A percentile compares a stretch with the other conserved stretches of the same genome.
Conservation (phyloP, 352 stramenopile species). For the Globisporangium yorkense region DNA sequence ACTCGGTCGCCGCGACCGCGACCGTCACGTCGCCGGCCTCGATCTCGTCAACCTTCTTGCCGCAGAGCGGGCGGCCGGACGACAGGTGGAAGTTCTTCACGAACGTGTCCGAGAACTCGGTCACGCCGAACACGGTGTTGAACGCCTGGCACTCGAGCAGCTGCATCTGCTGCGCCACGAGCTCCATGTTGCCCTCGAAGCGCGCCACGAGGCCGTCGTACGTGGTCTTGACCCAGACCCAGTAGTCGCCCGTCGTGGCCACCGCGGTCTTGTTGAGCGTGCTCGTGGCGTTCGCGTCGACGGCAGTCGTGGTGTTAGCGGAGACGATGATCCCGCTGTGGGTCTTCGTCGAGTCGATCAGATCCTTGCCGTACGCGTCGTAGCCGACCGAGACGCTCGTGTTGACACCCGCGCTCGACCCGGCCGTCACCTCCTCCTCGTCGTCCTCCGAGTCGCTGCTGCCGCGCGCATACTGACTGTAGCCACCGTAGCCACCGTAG, state of each 20-base stretch:
- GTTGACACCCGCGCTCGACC: conserved; percentile 21
- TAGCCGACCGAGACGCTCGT: conserved; percentile 30
- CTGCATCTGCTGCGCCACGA: conserved; percentile 56
- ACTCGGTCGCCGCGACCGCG: conserved; percentile 32
- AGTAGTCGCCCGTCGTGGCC: conserved; percentile 53
- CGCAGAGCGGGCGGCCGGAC: conserved; percentile 35
- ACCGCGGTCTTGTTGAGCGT: conserved; percentile 27
- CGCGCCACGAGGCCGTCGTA: conserved; percentile 50
- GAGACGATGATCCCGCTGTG: conserved; percentile 41
- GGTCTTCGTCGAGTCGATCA: conserved; percentile 30
- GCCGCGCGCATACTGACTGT: not conserved
- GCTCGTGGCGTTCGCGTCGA: conserved; percentile 34
- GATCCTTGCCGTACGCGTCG: conserved; percentile 21
- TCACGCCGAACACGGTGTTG: conserved; percentile 39
- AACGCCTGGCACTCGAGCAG: conserved; percentile 61
- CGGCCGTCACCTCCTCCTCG: conserved; percentile 13
- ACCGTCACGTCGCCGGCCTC: conserved; percentile 35
- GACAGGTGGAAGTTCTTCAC: conserved; percentile 52
- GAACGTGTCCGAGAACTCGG: conserved; percentile 40
- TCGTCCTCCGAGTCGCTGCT: conserved; percentile 13
- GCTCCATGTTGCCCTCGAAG: conserved; percentile 53
- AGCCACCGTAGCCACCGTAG: not conserved
- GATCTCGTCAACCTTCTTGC: conserved; percentile 47
- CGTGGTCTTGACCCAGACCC: conserved; percentile 50
- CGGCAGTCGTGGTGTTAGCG: conserved; percentile 14